Evolutionary conservation across 2,329 filamentous ascomycete genomes (phyloP).

Genomic region (Tolypocladium ophioglossoides): DNA sequence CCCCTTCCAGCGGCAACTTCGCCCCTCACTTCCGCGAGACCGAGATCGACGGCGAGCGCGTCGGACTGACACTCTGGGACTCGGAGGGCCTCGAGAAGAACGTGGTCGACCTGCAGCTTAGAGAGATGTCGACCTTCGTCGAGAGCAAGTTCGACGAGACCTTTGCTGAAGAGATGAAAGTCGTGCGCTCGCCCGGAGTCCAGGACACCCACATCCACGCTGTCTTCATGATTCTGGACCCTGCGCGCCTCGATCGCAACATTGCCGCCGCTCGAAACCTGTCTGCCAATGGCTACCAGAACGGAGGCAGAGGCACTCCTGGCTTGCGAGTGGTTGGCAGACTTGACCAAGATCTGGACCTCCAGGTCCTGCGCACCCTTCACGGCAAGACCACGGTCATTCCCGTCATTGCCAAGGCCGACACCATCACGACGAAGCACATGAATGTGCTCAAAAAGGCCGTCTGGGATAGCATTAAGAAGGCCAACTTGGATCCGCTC

Average conservation of each 20-base stretch:
- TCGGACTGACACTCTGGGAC: slow-evolving; percentile 93
- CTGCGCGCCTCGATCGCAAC: slow-evolving; percentile 73
- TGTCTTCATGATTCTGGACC: slow-evolving; percentile 86
- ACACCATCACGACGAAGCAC: slow-evolving; percentile 90
- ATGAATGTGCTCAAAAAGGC: slow-evolving; percentile 87
- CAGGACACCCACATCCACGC: slow-evolving; percentile 97
- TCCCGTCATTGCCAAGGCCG: slow-evolving; percentile 90
- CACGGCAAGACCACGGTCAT: slow-evolving; percentile 93
- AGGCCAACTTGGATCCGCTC: slow-evolving; percentile 76
- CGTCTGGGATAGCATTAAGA: slow-evolving; percentile 81
- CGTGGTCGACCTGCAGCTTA: slow-evolving; percentile 85
- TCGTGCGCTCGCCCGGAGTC: slow-evolving; percentile 81
- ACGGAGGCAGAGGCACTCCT: slow-evolving; percentile 33
- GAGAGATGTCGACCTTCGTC: slow-evolving; percentile 83
- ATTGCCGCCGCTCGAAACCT: slow-evolving; percentile 54
- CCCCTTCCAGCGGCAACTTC: slow-evolving; percentile 57
- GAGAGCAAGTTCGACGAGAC: slow-evolving; percentile 99
- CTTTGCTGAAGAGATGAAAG: slow-evolving; percentile 95
- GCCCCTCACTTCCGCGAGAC: slow-evolving; percentile 86
- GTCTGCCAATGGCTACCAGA: slow-evolving; percentile 39
- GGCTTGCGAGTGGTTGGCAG: slow-evolving; percentile 41
- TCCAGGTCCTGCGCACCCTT: slow-evolving; percentile 79
- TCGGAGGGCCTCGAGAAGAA: slow-evolving; percentile 92
- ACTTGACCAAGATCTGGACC: slow-evolving; percentile 79
- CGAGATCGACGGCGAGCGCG: slow-evolving; percentile 82